Evolutionary conservation across 768 basidiomycete species (phyloP).

Genomic region (Gymnopilus dilepis): DNA sequence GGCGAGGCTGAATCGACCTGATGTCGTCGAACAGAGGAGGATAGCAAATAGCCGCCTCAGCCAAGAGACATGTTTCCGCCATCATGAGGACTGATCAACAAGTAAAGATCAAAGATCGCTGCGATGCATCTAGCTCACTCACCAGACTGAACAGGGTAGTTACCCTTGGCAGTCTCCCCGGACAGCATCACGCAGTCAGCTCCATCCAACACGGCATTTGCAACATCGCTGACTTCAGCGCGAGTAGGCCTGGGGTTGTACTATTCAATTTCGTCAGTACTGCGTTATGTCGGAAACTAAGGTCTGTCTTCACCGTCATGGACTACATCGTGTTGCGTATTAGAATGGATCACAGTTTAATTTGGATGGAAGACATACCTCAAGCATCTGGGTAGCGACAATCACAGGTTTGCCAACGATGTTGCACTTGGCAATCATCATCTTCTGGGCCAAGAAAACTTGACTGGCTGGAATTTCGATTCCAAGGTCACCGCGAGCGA

Average conservation of each 20-base stretch:
- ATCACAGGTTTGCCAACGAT: conserved; percentile 97
- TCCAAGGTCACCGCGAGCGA: conserved; percentile 98
- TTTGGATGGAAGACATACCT: conserved; percentile 50
- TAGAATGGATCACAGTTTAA: conserved; percentile 8
- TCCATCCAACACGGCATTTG: conserved; percentile 98
- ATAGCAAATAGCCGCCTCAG: conserved; percentile 95
- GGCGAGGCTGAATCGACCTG: conserved; percentile 76
- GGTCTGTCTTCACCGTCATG: conserved; percentile 74
- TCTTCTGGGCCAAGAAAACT: conserved; percentile 99
- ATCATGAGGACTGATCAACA: conserved; percentile 86
- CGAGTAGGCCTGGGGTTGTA: conserved; percentile 99
- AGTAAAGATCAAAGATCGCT: conserved; percentile 2
- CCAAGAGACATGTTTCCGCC: conserved; percentile 98
- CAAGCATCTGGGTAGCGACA: conserved; percentile 99
- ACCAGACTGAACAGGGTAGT: conserved; percentile 96
- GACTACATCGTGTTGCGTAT: conserved; percentile 55
- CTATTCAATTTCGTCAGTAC: conserved; percentile 42
- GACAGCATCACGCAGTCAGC: conserved; percentile 99
- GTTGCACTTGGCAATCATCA: conserved; percentile 99
- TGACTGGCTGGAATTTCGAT: conserved; percentile 99
- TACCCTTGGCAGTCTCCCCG: conserved; percentile 98
- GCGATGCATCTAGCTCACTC: conserved; percentile 28
- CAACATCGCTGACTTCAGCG: conserved; percentile 98
- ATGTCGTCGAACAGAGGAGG: conserved; percentile 93
- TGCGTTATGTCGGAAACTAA: neutral